These are phyloP conservation scores for Paraconiothyrium sp. DNA, from an alignment of 2,329 filamentous ascomycete species.

Conservation along the genomic window DNA sequence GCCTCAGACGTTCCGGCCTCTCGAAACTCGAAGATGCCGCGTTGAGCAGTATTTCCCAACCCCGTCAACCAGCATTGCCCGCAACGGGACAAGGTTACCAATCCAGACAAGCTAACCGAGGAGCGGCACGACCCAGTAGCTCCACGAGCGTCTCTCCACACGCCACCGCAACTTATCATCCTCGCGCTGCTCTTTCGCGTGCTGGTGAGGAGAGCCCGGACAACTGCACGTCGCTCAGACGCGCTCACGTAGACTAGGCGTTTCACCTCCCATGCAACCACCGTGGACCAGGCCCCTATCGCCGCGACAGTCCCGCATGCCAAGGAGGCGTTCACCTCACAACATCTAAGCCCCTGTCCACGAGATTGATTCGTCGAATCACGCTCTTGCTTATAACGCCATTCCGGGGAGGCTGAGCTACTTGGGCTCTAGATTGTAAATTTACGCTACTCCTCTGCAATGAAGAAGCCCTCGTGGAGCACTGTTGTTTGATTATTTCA, in stretches of 20 bases:
- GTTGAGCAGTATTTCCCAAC: background rate
- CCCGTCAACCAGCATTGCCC: background rate
- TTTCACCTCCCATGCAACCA: conserved; percentile 2
- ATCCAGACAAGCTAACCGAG: background rate
- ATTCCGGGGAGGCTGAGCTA: background rate
- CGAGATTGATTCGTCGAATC: conserved; percentile 2
- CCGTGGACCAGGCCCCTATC: background rate
- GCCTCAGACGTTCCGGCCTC: background rate
- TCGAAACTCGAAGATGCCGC: background rate
- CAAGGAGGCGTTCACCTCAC: background rate
- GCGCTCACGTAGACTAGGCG: background rate
- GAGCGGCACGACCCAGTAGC: background rate
- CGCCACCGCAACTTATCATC: background rate
- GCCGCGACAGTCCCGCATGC: background rate
- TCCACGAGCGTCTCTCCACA: background rate
- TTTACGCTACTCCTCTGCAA: background rate
- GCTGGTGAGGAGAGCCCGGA: background rate
- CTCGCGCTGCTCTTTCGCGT: no score
- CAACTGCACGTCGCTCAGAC: background rate
- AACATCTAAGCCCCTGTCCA: conserved; percentile 2
- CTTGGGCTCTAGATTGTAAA: background rate
- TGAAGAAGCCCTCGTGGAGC: background rate
- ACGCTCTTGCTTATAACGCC: background rate
- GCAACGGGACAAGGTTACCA: background rate
- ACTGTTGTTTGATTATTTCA: background rate